Percentiles rank a stretch among this genome's conserved stretches.
phyloP scores from a whole-genome alignment of 164 flowering plant species.

The grape (Vitis vinifera) region DNA sequence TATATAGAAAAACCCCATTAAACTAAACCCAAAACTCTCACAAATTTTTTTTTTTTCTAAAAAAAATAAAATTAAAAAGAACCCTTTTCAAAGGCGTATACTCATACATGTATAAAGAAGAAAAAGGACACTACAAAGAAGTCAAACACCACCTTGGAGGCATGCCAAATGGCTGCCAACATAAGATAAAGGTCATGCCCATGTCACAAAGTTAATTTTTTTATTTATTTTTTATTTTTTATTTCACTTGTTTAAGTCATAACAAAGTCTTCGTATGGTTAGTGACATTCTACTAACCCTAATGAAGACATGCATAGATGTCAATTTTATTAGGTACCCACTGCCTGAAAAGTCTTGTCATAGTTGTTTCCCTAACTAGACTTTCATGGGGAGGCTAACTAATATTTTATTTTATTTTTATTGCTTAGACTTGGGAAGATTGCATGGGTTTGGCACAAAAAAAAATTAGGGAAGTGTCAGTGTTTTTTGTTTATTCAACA shows the following conservation, averaged over 20 bases:
- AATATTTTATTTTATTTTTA: slow-evolving; percentile 15
- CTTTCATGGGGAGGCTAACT: slow-evolving; percentile 12
- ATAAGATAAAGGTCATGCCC: slow-evolving; percentile 17
- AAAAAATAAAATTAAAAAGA: too few relatives aligned
- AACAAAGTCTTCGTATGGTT: slow-evolving; percentile 29
- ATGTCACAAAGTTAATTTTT: background rate
- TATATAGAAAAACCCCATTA: too few relatives aligned
- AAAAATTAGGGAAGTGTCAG: background rate
- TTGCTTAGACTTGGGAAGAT: slow-evolving; percentile 12
- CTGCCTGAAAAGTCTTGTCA: slow-evolving; percentile 11
- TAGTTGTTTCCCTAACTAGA: slow-evolving; percentile 32
- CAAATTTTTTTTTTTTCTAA: too few relatives aligned
- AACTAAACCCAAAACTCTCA: too few relatives aligned
- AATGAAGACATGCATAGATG: slow-evolving; percentile 6
- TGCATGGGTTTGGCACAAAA: slow-evolving; percentile 11
- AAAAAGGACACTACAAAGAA: too few relatives aligned
- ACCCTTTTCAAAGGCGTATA: background rate
- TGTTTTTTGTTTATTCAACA: slow-evolving; percentile 3
- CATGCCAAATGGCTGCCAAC: slow-evolving; percentile 12
- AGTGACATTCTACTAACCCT: slow-evolving; percentile 31
- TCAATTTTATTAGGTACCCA: slow-evolving; percentile 27
- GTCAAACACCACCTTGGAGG: background rate
- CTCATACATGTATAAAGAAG: background rate
- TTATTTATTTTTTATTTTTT: background rate
- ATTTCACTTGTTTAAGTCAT: slow-evolving; percentile 15